Evolutionary conservation across 1,284 basidiomycete genomes (phyloP), one percentile per base, ranked within the genome.

Genomic region (Takashimella tepidaria): DNA sequence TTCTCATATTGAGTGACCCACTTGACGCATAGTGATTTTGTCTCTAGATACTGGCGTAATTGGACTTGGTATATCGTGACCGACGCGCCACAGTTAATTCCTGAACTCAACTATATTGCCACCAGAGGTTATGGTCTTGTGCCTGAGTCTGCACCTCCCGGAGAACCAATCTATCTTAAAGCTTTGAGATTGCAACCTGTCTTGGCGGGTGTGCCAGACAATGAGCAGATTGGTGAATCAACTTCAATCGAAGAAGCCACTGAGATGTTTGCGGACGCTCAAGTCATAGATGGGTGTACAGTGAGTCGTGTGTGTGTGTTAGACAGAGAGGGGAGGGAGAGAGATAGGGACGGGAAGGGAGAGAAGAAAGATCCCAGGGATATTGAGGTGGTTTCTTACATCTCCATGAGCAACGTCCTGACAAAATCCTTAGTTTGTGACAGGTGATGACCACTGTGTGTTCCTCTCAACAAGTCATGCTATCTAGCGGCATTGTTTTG

Each of bases 51-150:
- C 55, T 67, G 61, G 61, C 53, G 47, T 27, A 69, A 69, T 50
- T 47, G 59, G 37, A 62, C 59, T 16, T 69, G 55, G 56, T 54
- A 60, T 43, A 56, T 67, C 51, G 42, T 69, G 16, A 63, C 65
- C n/a, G 58, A 66, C 25, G 56, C 83, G 76, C 71, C 83, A 82
- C 45, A 80, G 53, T 5, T 82, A 77, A 63, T 83, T 76, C 73
- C 80, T 78, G 47, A 81, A 77, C 58, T 82, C 78, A 75, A 81
- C 79, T 2, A 78, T 73, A 20, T 57, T 25, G 53, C 51, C 19
- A 47, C 45, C 27, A 49, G 21, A 13, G 23, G 37, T 19, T 22
- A 31, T 20, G 24, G 47, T 11, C 19, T 31, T 13, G 47, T 49
- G 12, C 31, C 31, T 16, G 16, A 8, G 16, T 8, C 16, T 16